Evolutionary conservation across 106 monocot genomes (phyloP), one percentile per base, ranked within the genome.

Genomic region (Apostasia shenzhenica): DNA sequence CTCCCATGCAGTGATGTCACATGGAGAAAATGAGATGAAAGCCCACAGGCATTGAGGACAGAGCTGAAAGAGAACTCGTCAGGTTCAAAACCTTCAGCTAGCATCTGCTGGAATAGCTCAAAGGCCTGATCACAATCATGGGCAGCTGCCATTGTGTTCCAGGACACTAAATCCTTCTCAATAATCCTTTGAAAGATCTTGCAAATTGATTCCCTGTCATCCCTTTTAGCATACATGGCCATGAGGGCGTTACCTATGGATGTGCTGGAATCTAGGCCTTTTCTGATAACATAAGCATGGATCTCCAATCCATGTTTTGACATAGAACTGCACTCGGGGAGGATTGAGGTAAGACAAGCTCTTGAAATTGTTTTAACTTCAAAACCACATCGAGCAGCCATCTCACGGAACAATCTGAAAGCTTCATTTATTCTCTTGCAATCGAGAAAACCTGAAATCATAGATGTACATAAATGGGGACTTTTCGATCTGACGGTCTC

Each of bases 221-320:
- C 81, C 60, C 64, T 75, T 42, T 67, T 82, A 1, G 75, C 68
- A 75, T 89, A 93, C 89, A 93, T 86, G 7, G 89, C 78, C 75
- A 89, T 93, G 48, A 93, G 77, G 0, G 88, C 88, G 73, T 93
- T 93, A 67, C 86, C 66, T 0, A 89, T 86, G 0, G 93, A 88
- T 5, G 74, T 79, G 59, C 71, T 68, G 1, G 73, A 72, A 9
- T 84, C 86, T 37, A 93, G 60, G 40, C 83, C 74, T 61, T 71
- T 76, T 56, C 81, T 79, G 55, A 73, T 81, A 39, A 81, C 88
- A 76, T 89, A 86, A 43, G 76, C 93, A 77, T 93, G 93, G 65
- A 93, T 89, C 70, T 93, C 93, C 55, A 84, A 54, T 41, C 93
- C 93, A 50, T 48, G 44, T 61, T 78, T 88, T 38, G 55, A 60